Evolutionary conservation across 2,329 filamentous ascomycete species (phyloP), one percentile per base, ranked within the genome.

Genomic region (Chrysosporium queenslandicum): DNA sequence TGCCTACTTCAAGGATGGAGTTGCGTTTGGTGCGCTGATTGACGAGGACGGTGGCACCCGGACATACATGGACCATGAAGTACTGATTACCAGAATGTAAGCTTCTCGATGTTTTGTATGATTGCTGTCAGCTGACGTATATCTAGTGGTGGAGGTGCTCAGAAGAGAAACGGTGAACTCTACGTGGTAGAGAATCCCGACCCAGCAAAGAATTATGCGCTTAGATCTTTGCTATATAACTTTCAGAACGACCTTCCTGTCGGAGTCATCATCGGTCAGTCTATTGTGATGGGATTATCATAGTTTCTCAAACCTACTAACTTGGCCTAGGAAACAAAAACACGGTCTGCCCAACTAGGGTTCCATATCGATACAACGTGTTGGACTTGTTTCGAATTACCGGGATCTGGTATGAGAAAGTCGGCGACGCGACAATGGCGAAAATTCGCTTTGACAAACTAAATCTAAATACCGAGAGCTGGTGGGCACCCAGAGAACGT

Each of bases 341-440:
- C 56, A 62, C 64, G 2, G 63, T 73, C 20, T 70, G 76, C 16
- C 71, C 73, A 0, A 74, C 72, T 1, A 68, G 71, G 23, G 68
- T 82, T 6, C 76, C 77, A 0, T 73, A 82, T 53, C 68, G 74
- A 0, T 88, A 82, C 59, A 81, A 77, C 52, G 79, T 87, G 0
- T 71, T 89, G 39, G 83, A 74, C n/a, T 81, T 75, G 64, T 89
- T 86, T 63, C 78, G 81, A 46, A 71, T 86, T 11, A 85, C 82
- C 0, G 71, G 83, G 46, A 71, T 87, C 0, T 90, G 85, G 85
- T 71, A 68, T 9, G 85, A 90, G 59, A 75, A 73, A 54, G 63
- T 70, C 1, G 64, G 62, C 1, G 59, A 58, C 1, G 71, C 64
- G 4, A 66, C 64, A 1, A 71, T 74, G 0, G 75, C 77, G 58